A percentile compares a stretch with the other conserved stretches of the same genome.
These are phyloP conservation scores for Paraphoma chrysanthemicola DNA, from an alignment of 2,329 filamentous ascomycete species.

Conservation along the genomic window DNA sequence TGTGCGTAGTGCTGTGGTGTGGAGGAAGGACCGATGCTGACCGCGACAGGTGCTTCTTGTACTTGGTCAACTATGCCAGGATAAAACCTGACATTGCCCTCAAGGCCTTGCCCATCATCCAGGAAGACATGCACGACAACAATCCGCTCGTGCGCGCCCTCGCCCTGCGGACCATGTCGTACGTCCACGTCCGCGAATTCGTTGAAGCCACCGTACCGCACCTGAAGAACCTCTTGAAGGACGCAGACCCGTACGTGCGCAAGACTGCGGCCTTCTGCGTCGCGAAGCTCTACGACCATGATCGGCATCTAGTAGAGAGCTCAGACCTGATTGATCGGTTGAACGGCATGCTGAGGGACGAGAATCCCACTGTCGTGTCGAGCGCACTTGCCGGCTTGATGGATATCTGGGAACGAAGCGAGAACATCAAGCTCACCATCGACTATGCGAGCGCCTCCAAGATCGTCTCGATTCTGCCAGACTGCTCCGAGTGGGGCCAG, in stretches of 20 bases:
- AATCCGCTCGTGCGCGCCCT: conserved; percentile 93
- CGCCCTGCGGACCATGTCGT: conserved; percentile 93
- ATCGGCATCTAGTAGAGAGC: conserved; percentile 84
- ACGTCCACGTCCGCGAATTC: conserved; percentile 95
- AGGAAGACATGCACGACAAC: conserved; percentile 91
- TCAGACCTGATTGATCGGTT: conserved; percentile 92
- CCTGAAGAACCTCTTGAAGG: conserved; percentile 81
- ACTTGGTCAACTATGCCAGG: conserved; percentile 94
- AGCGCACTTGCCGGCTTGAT: conserved; percentile 89
- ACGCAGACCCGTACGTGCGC: conserved; percentile 92
- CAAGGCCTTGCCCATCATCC: conserved; percentile 86
- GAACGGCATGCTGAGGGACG: conserved; percentile 88
- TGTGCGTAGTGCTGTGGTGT: conserved; percentile 65
- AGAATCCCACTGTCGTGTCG: conserved; percentile 96
- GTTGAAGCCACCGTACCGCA: conserved; percentile 88
- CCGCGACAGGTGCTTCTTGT: conserved; percentile 85
- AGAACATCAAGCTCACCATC: conserved; percentile 96
- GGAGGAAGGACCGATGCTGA: conserved; percentile 34
- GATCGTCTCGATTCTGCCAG: conserved; percentile 93
- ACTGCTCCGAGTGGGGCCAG: conserved; percentile 99
- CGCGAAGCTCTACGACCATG: conserved; percentile 97
- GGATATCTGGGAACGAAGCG: conserved; percentile 98
- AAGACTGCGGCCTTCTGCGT: conserved; percentile 97
- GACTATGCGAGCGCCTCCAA: conserved; percentile 98
- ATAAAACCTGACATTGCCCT: conserved; percentile 93